Percentiles rank a stretch among this genome's conserved stretches.
Conservation (phyloP, 306 rosid species). For the Pyrus communis region DNA sequence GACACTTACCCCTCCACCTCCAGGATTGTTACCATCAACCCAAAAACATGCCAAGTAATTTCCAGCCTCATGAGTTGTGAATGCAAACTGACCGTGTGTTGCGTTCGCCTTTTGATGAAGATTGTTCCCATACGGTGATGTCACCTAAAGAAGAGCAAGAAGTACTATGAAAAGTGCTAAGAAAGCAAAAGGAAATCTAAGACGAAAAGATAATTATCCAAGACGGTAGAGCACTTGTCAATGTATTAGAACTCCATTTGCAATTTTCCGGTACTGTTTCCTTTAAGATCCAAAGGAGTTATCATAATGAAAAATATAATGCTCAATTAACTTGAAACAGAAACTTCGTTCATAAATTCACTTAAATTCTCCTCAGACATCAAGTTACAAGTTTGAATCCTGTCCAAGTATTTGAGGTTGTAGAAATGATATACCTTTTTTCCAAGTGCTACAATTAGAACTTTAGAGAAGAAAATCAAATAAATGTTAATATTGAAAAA, state of each 20-base stretch:
- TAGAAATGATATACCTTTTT: not conserved
- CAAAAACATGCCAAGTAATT: conserved; percentile 87
- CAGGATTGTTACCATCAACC: conserved; percentile 43
- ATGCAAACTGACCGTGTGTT: conserved; percentile 84
- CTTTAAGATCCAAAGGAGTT: not conserved
- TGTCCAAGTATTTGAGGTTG: not conserved
- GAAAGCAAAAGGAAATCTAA: conserved; percentile 1
- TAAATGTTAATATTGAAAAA: not conserved
- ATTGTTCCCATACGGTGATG: conserved; percentile 85
- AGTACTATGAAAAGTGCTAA: not conserved
- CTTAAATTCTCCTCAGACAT: not conserved
- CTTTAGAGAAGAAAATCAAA: not conserved
- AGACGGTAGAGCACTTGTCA: not conserved
- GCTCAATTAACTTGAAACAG: not conserved
- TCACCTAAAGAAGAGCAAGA: conserved; percentile 40
- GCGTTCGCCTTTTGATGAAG: conserved; percentile 59
- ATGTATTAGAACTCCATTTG: not conserved
- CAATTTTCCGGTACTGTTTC: not conserved
- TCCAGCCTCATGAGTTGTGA: conserved; percentile 86
- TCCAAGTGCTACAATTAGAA: not conserved
- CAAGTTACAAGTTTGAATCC: not conserved
- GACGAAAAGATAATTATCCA: not conserved
- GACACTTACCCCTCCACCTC: conserved; percentile 39
- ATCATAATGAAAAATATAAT: not conserved
- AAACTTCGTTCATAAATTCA: not conserved